Evolutionary conservation across 345 rosid genomes (phyloP).

Genomic region (Brassica carinata): DNA sequence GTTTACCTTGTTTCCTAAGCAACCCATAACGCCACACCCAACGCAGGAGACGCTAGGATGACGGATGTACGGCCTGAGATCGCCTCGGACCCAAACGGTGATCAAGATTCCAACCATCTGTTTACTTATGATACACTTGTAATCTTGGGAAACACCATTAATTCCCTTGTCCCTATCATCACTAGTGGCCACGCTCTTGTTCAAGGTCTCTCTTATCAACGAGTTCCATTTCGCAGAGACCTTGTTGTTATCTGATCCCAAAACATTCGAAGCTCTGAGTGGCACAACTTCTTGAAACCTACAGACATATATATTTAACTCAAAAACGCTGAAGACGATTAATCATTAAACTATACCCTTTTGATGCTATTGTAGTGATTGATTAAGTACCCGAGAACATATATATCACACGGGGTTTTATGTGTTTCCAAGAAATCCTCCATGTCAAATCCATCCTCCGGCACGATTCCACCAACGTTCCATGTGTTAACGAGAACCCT

Average conservation of each 20-base stretch:
- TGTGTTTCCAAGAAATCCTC: constrained; percentile 59
- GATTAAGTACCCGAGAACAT: constrained; percentile 72
- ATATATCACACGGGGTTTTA: constrained; percentile 60
- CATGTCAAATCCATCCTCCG: constrained; percentile 60
- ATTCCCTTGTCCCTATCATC: constrained; percentile 12
- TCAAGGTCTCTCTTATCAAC: constrained; percentile 58
- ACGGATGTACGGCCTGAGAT: constrained; percentile 53
- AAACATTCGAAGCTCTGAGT: constrained; percentile 58
- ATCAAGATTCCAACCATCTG: constrained; percentile 84
- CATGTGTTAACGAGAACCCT: constrained; percentile 84
- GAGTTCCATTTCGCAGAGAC: constrained; percentile 69
- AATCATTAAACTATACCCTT: background rate
- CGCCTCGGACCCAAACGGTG: constrained; percentile 65
- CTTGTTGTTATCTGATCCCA: constrained; percentile 59
- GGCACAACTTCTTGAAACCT: constrained; percentile 89
- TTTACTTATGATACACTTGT: constrained; percentile 62
- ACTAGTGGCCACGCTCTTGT: constrained; percentile 36
- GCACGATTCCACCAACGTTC: constrained; percentile 88
- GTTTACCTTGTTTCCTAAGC: constrained; percentile 79
- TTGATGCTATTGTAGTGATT: background rate
- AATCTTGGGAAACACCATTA: constrained; percentile 39
- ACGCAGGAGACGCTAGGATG: constrained; percentile 70
- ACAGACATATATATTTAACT: constrained; percentile 8
- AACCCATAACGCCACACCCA: constrained; percentile 83
- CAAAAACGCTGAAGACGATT: background rate